Conservation (phyloP, 2,329 filamentous ascomycete species). For the Calonectria pseudoreteaudii region DNA sequence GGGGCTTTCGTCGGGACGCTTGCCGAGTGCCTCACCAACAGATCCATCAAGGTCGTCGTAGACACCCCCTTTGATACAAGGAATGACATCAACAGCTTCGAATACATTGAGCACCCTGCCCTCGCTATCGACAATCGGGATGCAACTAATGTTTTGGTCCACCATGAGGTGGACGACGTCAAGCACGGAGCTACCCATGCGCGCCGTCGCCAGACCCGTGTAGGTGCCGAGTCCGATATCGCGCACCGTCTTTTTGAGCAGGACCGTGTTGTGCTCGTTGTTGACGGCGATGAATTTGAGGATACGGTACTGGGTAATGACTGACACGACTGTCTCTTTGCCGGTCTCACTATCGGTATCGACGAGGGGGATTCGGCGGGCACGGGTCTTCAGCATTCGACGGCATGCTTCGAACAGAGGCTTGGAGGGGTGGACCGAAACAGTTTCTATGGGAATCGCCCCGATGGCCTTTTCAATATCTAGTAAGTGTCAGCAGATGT, state of each 20-base stretch:
- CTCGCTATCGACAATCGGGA: slow-evolving; percentile 88
- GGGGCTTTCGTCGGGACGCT: slow-evolving; percentile 88
- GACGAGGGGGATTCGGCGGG: slow-evolving; percentile 91
- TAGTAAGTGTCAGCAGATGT: slow-evolving; percentile 52
- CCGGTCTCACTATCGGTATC: slow-evolving; percentile 95
- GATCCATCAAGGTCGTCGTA: slow-evolving; percentile 91
- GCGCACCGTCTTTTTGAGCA: slow-evolving; percentile 86
- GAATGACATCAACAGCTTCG: slow-evolving; percentile 96
- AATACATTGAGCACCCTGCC: slow-evolving; percentile 91
- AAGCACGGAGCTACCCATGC: slow-evolving; percentile 91
- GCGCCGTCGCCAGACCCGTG: slow-evolving; percentile 80
- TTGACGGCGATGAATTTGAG: slow-evolving; percentile 99
- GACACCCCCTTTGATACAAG: slow-evolving; percentile 90
- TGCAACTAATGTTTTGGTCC: slow-evolving; percentile 90
- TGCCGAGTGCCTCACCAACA: slow-evolving; percentile 90
- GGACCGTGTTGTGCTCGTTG: slow-evolving; percentile 83
- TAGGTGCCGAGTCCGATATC: slow-evolving; percentile 91
- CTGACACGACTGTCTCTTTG: slow-evolving; percentile 92
- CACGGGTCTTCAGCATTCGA: slow-evolving; percentile 92
- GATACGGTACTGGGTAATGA: slow-evolving; percentile 98
- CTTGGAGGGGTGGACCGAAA: slow-evolving; percentile 91
- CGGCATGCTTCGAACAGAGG: slow-evolving; percentile 96
- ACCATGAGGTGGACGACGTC: slow-evolving; percentile 96
- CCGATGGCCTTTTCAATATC: slow-evolving; percentile 96
- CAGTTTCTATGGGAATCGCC: slow-evolving; percentile 89